Base-by-base conservation (phyloP, 768 basidiomycete species). In the Mycena rebaudengoi region DNA sequence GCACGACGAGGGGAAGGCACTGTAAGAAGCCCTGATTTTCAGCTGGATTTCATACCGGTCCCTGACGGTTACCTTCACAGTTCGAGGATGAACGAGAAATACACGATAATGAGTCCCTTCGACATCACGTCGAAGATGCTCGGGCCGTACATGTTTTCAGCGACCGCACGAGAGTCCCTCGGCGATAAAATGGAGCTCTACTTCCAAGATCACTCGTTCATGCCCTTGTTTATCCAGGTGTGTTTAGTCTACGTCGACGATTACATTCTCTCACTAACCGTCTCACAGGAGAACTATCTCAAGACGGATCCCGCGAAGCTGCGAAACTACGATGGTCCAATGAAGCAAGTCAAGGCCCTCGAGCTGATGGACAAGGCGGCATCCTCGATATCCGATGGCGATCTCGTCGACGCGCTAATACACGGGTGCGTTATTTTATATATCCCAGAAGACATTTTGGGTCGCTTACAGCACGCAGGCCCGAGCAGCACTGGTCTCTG, bases 191-290 rank as follows among this genome's bases (percentile, higher is more conserved):
- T 97, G 82, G 97, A 98, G 54, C 75, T 94, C 63, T 99, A 99
- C 76, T 99, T 98, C 79, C 95, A 98, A 61, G 98, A 99, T 71
- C 93, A 95, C 73, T 88, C 91, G 1, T 95, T 98, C 69, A 86
- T 99, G 48, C 98, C 98, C 0, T 77, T 99, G 30, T 99, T 99
- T 76, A 92, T 99, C 45, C 95, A 98, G 84, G 95, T 94, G 43
- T n/a, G 50, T 39, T 48, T 26, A 0, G n/a, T 28, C 12, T 41
- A 0, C 46, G 37, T 23, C 39, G 21, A 33, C 41, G 29, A 3
- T 23, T 21, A 10, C 11, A 21, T 16, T 21, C 16, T 18, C 13
- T 21, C 18, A 32, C 35, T 33, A 14, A 44, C 35, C 21, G 2
- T 12, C 13, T 23, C 29, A 7, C n/a, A 94, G 94, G 98, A 99